Base-by-base conservation (phyloP, 2,329 filamentous ascomycete genomes). In the Dactylonectria estremocensis region DNA sequence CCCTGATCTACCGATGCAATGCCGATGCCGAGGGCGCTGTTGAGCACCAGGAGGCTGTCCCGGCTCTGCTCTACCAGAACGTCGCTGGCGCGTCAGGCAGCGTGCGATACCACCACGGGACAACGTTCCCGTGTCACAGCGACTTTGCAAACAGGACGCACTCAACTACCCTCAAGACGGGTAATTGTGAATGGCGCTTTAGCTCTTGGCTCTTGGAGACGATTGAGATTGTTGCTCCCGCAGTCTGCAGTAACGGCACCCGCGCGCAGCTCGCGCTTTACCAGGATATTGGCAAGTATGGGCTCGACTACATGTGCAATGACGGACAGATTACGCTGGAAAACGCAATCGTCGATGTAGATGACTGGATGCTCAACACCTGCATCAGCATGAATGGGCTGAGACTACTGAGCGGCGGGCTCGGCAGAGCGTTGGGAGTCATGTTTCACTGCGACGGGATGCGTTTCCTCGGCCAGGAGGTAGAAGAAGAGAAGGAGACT, bases 301-400 rank as follows among this genome's bases (percentile, higher is more conserved):
- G 33, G 6, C 2, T 43, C 20, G 22, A 16, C 33, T 62, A 63
- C 18, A 63, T 31, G 52, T 63, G 60, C 45, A 50, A 63, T 11
- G 8, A 16, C 8, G 52, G 52, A 33, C 10, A 48, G 1, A 28
- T 56, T 31, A 56, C 52, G 2, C 14, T 63, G 9, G 45, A 48
- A 22, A 33, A 56, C 10, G 11, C 22, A 18, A 8, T 63, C 33
- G n/a, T 49, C 43, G 60, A 63, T 11, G 22, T 63, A 13, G 40
- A 63, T 33, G 60, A 63, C 14, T 63, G 52, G 60, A 57, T 63
- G 60, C n/a, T 63, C 6, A 50, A 50, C 20, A 63, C 60, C 10
- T 63, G 60, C 33, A 63, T 63, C 52, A 63, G 43, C 33, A 49
- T 56, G 52, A 40, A 40, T 16, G 20, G 20, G 1, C n/a, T 62